phyloP scores from a whole-genome alignment of 495 filamentous ascomycete species.

The Hypoxylon cercidicola region DNA sequence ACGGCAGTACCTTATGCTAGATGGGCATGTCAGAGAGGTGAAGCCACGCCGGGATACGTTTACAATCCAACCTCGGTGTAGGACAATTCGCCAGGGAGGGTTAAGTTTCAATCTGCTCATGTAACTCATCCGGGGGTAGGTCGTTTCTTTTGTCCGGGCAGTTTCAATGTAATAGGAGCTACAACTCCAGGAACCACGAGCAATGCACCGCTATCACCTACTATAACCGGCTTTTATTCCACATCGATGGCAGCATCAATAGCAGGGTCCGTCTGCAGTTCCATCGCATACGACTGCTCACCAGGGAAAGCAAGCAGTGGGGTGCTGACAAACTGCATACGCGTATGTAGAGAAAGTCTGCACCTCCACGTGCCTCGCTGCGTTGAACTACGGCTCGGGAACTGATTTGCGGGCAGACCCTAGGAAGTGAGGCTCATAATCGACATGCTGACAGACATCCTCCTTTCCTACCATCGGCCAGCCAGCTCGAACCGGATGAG shows the following conservation, averaged over 20 bases:
- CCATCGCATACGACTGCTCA: constrained; percentile 37
- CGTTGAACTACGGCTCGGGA: constrained; percentile 34
- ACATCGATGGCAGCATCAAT: constrained; percentile 37
- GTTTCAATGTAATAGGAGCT: constrained; percentile 35
- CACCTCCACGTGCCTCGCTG: constrained; percentile 35
- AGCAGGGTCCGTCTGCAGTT: constrained; percentile 40
- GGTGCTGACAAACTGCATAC: constrained; percentile 28
- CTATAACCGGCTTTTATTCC: constrained; percentile 33
- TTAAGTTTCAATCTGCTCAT: constrained; percentile 8
- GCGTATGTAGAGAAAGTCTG: constrained; percentile 13
- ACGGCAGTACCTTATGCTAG: constrained; percentile 7
- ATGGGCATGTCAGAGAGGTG: constrained; percentile 32
- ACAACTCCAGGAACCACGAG: constrained; percentile 25
- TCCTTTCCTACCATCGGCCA: constrained; percentile 22
- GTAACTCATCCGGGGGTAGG: constrained; percentile 3
- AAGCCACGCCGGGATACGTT: constrained; percentile 9
- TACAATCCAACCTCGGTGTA: constrained; percentile 18
- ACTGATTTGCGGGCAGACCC: constrained; percentile 31
- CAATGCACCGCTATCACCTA: constrained; percentile 37
- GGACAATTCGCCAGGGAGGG: constrained; percentile 24
- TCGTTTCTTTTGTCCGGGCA: constrained; percentile 26
- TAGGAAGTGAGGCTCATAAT: constrained; percentile 39
- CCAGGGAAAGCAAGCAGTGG: constrained; percentile 27
- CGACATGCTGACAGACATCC: constrained; percentile 25
- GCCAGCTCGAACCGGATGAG: constrained; percentile 18